phyloP scores from a whole-genome alignment of 352 stramenopile species.

The Pythium sukuiense region DNA sequence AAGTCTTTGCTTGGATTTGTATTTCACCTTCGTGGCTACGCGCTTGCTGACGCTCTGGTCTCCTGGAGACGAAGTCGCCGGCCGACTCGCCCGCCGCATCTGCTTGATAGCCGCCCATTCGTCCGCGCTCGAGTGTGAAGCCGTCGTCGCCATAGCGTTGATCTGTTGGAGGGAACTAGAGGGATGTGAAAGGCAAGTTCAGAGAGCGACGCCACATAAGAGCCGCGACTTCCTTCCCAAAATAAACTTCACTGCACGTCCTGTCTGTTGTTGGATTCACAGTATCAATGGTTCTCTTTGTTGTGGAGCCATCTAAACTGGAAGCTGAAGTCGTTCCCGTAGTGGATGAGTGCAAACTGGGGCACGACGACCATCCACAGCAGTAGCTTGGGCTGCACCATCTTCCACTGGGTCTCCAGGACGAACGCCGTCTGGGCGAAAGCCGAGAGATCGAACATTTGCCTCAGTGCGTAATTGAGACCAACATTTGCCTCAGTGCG shows the following conservation, averaged over 20 bases:
- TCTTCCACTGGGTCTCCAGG: conserved; percentile 20
- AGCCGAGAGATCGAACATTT: conserved; percentile 5
- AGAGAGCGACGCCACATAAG: too few species aligned
- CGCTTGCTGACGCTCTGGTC: neutral
- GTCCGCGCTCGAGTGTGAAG: neutral
- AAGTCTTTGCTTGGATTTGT: neutral
- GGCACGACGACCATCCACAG: conserved; percentile 17
- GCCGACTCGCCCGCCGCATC: conserved; percentile 3
- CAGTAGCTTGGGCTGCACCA: conserved; percentile 21
- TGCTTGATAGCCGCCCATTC: conserved; percentile 6
- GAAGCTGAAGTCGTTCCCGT: conserved; percentile 24
- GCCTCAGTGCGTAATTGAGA: conserved; percentile 8
- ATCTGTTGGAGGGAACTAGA: too few species aligned
- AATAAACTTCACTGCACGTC: too few species aligned
- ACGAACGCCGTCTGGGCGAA: conserved; percentile 24
- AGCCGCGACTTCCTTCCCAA: too few species aligned
- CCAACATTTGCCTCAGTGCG: too few species aligned
- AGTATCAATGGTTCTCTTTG: neutral
- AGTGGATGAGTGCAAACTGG: neutral
- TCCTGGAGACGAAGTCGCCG: conserved; percentile 6
- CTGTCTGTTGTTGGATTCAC: too few species aligned
- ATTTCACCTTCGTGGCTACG: neutral
- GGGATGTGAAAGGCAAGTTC: too few species aligned
- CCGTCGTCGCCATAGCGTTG: neutral
- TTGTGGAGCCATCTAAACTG: conserved; percentile 24